phyloP scores from a whole-genome alignment of 495 filamentous ascomycete genomes.

The Hypoxylon subgilvum region DNA sequence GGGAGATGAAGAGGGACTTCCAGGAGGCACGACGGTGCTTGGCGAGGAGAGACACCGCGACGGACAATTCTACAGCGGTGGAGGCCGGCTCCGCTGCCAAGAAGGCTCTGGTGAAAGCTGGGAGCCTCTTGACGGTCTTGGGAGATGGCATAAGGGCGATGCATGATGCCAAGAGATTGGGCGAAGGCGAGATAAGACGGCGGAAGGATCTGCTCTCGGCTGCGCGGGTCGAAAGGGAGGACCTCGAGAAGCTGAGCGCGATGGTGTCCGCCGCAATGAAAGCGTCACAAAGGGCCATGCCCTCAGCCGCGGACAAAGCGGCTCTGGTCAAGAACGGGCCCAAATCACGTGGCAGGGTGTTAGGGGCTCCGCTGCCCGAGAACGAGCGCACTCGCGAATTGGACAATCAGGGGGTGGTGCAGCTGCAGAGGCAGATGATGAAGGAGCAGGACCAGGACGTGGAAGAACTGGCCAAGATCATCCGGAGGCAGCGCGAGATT shows the following conservation, averaged over 20 bases:
- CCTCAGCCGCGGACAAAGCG: conserved; percentile 39
- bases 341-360: conserved; percentile 63
- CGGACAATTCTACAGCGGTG: conserved; percentile 58
- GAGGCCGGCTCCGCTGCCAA: conserved; percentile 85
- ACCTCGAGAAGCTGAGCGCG: conserved; percentile 79
- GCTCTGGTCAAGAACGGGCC: conserved; percentile 44
- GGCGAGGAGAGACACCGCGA: conserved; percentile 75
- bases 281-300: conserved; percentile 29
- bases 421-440: conserved; percentile 85
- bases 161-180: conserved; percentile 57
- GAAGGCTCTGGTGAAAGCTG: conserved; percentile 76
- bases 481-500: conserved; percentile 82
- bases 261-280: conserved; percentile 62
- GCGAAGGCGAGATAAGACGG: conserved; percentile 86
- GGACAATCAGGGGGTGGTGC: conserved; percentile 87
- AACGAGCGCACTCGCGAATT: conserved; percentile 86
- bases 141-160: conserved; percentile 71
- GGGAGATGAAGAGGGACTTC: conserved; percentile 79
- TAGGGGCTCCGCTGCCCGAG: conserved; percentile 79
- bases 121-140: conserved; percentile 67
- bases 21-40: conserved; percentile 81
- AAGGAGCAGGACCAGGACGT: conserved; percentile 83
- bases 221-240: conserved; percentile 83
- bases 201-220: conserved; percentile 78
- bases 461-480: conserved; percentile 74